A percentile compares a stretch with the other conserved stretches of the same genome.
phyloP scores from a whole-genome alignment of 2,329 filamentous ascomycete species.

The Trichoderma sp. region DNA sequence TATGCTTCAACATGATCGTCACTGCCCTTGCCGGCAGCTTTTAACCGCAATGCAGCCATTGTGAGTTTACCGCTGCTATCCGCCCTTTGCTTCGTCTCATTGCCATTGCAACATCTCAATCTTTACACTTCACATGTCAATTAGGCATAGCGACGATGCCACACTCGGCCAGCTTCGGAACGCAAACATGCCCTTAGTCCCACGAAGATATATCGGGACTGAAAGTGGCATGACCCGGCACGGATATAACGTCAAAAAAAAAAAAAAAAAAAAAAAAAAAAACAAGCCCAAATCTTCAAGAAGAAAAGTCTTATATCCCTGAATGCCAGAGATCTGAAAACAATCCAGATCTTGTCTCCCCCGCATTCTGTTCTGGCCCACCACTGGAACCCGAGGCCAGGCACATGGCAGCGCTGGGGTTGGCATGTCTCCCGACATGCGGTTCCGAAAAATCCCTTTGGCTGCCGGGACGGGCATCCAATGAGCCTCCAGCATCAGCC shows the following conservation, averaged over 20 bases:
- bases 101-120: neutral
- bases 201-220: neutral
- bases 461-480: slow-evolving; percentile 28
- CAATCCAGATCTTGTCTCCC: slow-evolving; percentile 19
- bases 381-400: slow-evolving; percentile 2
- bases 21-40: neutral
- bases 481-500: slow-evolving; percentile 26
- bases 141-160: neutral
- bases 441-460: slow-evolving; percentile 34
- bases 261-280: neutral
- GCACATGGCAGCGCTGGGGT: slow-evolving; percentile 22
- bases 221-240: slow-evolving; percentile 1
- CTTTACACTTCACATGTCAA: neutral
- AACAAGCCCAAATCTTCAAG: neutral
- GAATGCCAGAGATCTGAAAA: slow-evolving; percentile 5
- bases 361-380: slow-evolving; percentile 24
- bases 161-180: slow-evolving; percentile 17
- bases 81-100: neutral
- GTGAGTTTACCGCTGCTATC: slow-evolving; percentile 2
- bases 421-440: slow-evolving; percentile 18
- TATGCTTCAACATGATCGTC: neutral
- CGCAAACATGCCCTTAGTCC: neutral
- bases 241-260: neutral
- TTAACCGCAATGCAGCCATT: neutral
- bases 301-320: neutral